These are phyloP conservation scores for Neurospora sp. DNA, from an alignment of 495 filamentous ascomycete species.

Conservation along the genomic window DNA sequence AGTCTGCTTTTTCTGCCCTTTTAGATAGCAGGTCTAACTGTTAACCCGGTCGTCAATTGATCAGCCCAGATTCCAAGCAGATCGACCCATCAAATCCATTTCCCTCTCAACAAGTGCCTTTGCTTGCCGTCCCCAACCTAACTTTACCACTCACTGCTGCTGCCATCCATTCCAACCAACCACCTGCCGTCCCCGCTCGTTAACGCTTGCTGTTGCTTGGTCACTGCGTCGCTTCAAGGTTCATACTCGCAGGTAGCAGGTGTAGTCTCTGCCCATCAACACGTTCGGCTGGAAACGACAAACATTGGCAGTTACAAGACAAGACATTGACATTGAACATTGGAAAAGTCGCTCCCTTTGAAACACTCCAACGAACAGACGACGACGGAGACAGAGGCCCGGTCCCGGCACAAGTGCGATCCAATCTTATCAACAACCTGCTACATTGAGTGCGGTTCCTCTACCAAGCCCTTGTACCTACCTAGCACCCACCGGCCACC, in stretches of 20 bases:
- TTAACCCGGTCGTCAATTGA: constrained; percentile 10
- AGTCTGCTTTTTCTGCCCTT: background rate
- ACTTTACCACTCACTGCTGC: background rate
- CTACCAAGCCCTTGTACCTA: background rate
- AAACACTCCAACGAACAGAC: background rate
- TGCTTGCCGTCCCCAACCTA: background rate
- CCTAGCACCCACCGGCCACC: background rate
- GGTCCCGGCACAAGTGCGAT: background rate
- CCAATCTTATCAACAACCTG: background rate
- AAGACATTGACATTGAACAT: background rate
- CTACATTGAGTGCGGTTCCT: background rate
- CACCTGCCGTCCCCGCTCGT: background rate
- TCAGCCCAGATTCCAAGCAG: constrained; percentile 24
- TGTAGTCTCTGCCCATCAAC: background rate
- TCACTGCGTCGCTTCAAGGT: background rate
- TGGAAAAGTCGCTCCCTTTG: background rate
- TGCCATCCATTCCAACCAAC: background rate
- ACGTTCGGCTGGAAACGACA: background rate
- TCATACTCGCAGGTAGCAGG: background rate
- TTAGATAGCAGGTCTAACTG: background rate
- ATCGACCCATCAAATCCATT: constrained; percentile 19
- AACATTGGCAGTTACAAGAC: background rate
- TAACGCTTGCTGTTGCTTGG: background rate
- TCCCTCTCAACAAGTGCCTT: background rate
- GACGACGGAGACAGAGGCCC: background rate